A percentile compares a stretch with the other conserved stretches of the same genome.
Evolutionary conservation across 768 basidiomycete genomes (phyloP).

Genomic region (Auriscalpium microsporum): DNA sequence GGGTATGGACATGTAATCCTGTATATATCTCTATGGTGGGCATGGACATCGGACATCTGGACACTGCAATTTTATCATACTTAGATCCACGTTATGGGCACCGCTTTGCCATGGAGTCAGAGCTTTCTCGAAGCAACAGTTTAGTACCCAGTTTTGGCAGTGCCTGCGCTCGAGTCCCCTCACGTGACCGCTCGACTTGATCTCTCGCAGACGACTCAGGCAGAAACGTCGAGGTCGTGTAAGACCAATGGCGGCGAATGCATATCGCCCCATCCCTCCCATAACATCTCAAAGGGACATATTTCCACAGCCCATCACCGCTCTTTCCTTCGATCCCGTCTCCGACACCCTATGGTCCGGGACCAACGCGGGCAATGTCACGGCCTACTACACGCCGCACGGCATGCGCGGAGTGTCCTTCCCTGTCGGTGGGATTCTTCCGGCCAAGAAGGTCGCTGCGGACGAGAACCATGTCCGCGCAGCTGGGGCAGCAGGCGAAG

Average conservation of each 20-base stretch:
- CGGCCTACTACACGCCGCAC: slow-evolving; percentile 55
- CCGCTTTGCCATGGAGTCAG: too few species aligned
- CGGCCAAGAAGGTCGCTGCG: slow-evolving; percentile 66
- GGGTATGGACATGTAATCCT: too few species aligned
- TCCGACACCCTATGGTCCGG: slow-evolving; percentile 90
- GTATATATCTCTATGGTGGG: too few species aligned
- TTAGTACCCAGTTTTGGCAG: too few species aligned
- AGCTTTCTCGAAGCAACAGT: too few species aligned
- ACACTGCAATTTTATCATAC: too few species aligned
- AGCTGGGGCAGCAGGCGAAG: slow-evolving; percentile 46
- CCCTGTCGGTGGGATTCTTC: slow-evolving; percentile 56
- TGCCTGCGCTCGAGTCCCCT: too few species aligned
- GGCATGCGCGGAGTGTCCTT: slow-evolving; percentile 67
- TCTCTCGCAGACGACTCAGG: too few species aligned
- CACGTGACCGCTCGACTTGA: too few species aligned
- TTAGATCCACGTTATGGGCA: too few species aligned
- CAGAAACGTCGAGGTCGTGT: too few species aligned
- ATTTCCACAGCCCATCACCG: slow-evolving; percentile 49
- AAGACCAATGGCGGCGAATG: slow-evolving; percentile 9
- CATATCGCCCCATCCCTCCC: slow-evolving; percentile 17
- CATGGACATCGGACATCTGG: too few species aligned
- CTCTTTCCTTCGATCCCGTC: slow-evolving; percentile 83
- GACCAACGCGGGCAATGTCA: slow-evolving; percentile 57
- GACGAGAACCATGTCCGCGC: slow-evolving; percentile 78
- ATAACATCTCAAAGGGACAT: slow-evolving; percentile 17